Evolutionary conservation across 2,329 filamentous ascomycete genomes (phyloP).

Genomic region (Colletotrichum truncatum): DNA sequence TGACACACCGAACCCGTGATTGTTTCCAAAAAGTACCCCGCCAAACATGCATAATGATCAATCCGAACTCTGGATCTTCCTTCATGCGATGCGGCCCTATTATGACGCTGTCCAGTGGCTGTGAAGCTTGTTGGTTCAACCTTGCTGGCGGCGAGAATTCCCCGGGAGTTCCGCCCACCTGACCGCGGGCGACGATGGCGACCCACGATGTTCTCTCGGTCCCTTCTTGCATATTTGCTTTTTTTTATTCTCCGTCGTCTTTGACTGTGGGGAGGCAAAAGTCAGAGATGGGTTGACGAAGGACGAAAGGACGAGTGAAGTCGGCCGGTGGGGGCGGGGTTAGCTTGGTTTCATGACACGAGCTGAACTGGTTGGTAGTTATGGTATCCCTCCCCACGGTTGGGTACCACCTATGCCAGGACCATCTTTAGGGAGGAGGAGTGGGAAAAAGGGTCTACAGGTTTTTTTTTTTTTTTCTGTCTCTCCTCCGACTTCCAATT

Average conservation of each 20-base stretch:
- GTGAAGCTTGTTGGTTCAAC: not conserved
- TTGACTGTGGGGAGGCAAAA: not conserved
- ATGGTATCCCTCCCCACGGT: not conserved
- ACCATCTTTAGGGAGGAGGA: not conserved
- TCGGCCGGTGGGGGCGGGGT: conserved; percentile 15
- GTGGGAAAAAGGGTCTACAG: not conserved
- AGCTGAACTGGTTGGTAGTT: conserved; percentile 7
- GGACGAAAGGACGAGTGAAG: not conserved
- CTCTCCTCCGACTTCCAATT: not conserved
- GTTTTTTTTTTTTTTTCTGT: not conserved
- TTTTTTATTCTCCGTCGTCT: not conserved
- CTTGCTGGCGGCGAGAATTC: not conserved
- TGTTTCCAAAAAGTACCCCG: conserved; percentile 10
- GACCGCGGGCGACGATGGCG: not conserved
- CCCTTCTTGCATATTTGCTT: not conserved
- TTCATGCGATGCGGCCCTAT: conserved; percentile 4
- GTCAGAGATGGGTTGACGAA: not conserved
- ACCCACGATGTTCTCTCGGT: not conserved
- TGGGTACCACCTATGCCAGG: not conserved
- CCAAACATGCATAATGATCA: conserved; percentile 18
- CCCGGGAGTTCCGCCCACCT: conserved; percentile 10
- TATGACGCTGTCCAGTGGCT: conserved; percentile 1
- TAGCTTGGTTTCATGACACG: conserved; percentile 19
- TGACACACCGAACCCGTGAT: not conserved
- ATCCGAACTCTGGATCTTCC: not conserved